Conservation (phyloP, 768 basidiomycete species). For the Boletus reticulatus region DNA sequence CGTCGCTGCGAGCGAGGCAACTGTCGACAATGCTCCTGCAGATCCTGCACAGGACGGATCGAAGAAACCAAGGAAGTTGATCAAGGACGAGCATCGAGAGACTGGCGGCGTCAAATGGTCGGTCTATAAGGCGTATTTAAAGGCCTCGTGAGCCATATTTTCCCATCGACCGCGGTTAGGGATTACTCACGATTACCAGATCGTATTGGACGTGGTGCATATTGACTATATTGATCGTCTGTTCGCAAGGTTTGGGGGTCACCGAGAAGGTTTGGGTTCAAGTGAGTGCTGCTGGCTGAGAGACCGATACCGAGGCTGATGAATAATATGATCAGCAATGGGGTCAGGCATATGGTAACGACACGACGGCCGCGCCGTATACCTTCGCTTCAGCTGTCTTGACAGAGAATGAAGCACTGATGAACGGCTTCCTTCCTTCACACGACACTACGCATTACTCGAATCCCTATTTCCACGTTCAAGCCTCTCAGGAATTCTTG, state of each 20-base stretch:
- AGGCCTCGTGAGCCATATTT: slow-evolving; percentile 52
- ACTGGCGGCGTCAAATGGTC: slow-evolving; percentile 81
- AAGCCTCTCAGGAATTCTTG: not conserved
- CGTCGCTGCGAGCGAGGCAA: slow-evolving; percentile 10
- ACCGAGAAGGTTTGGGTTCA: slow-evolving; percentile 32
- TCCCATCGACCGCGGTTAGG: not conserved
- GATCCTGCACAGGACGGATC: slow-evolving; percentile 1
- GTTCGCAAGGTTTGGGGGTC: slow-evolving; percentile 26
- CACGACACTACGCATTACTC: slow-evolving; percentile 15
- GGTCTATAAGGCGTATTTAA: slow-evolving; percentile 65
- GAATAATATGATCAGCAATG: slow-evolving; percentile 21
- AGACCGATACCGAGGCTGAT: not conserved
- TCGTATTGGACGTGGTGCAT: slow-evolving; percentile 33
- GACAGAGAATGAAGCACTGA: slow-evolving; percentile 30
- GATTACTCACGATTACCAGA: slow-evolving; percentile 7
- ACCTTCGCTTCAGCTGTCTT: slow-evolving; percentile 20
- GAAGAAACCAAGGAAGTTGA: slow-evolving; percentile 69
- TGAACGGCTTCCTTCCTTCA: slow-evolving; percentile 22
- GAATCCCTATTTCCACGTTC: slow-evolving; percentile 18
- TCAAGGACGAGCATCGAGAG: slow-evolving; percentile 82
- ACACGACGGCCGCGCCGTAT: slow-evolving; percentile 6
- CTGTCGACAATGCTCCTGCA: slow-evolving; percentile 1
- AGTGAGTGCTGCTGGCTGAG: slow-evolving; percentile 7
- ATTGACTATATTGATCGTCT: slow-evolving; percentile 20
- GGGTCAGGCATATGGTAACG: slow-evolving; percentile 24